Evolutionary conservation across 2,329 filamentous ascomycete species (phyloP), one percentile per base, ranked within the genome.

Genomic region (Pseudocercospora macadamiae): DNA sequence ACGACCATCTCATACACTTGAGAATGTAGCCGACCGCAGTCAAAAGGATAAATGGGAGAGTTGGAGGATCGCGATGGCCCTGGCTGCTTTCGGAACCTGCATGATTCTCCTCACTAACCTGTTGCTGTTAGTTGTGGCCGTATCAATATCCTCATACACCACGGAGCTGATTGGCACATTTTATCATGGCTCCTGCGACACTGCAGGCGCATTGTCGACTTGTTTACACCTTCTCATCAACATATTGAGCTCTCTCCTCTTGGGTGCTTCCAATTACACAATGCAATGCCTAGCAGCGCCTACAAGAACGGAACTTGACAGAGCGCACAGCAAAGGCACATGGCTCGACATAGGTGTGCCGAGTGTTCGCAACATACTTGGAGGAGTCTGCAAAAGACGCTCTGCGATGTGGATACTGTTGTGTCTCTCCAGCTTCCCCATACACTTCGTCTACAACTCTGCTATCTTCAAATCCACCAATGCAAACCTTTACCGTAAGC

Each of bases 241-340:
- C 67, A 55, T 75, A 1, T 68, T 82, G 23, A 75, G 76, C 25
- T 81, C 79, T 0, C 55, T 75, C 1, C 56, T 82, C 14, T 72
- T 83, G 0, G 73, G 75, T 1, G 78, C 78, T 3, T 79, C 77
- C 32, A 82, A 82, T 64, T 82, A 80, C 59, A 77, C 74, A 55
- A 83, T 83, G 79, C 82, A 85, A 59, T 73, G 78, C 19, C 67
- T 85, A 9, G 76, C 71, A 9, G 75, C 81, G 0, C 82, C 83
- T 0, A 83, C 78, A 0, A 70, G 83, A 25, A 19, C 65, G 7
- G 80, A 84, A 37, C 67, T 84, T 10, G 77, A 84, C 47, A 63
- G 61, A 14, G 80, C 80, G 0, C 83, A 86, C 69, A 47, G 60
- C 0, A 62, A 66, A 45, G 68, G 72, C 1, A 69, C 63, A 10